These are phyloP conservation scores for Hericium coralloides DNA, from an alignment of 768 basidiomycete species.

Conservation along the genomic window DNA sequence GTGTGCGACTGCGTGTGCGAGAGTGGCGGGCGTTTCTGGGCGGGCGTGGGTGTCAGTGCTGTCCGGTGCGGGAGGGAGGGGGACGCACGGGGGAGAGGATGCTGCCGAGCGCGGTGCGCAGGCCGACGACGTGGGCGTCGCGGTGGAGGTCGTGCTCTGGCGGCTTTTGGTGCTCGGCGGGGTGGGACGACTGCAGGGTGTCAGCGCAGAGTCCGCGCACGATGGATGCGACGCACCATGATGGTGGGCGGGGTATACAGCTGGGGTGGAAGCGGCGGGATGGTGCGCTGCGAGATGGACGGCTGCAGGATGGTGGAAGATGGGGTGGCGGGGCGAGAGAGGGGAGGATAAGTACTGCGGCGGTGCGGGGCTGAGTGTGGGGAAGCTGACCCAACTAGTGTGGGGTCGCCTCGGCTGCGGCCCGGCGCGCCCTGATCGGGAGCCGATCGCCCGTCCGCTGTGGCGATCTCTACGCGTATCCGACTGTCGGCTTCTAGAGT, in stretches of 20 bases:
- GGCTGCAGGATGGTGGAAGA: neutral
- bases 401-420: no score
- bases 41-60: neutral
- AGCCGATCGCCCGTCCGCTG: no score
- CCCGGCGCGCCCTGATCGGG: no score
- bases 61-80: neutral
- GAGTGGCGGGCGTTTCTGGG: conserved; percentile 39
- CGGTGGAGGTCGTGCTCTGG: conserved; percentile 19
- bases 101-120: conserved; percentile 50
- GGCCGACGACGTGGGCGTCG: conserved; percentile 22
- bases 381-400: neutral
- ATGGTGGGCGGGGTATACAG: neutral
- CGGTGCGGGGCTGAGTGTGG: neutral
- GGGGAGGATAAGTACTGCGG: neutral
- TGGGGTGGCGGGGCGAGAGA: neutral
- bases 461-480: no score
- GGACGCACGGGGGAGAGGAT: conserved; percentile 49
- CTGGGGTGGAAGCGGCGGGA: neutral
- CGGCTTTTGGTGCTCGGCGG: conserved; percentile 3
- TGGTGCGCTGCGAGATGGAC: neutral
- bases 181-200: neutral
- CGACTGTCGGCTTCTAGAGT: no score
- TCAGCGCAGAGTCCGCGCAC: neutral
- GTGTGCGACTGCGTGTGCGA: conserved; percentile 27
- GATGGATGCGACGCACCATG: neutral